Base-by-base conservation (phyloP, 1,284 basidiomycete species). In the Boletellus sp. region DNA sequence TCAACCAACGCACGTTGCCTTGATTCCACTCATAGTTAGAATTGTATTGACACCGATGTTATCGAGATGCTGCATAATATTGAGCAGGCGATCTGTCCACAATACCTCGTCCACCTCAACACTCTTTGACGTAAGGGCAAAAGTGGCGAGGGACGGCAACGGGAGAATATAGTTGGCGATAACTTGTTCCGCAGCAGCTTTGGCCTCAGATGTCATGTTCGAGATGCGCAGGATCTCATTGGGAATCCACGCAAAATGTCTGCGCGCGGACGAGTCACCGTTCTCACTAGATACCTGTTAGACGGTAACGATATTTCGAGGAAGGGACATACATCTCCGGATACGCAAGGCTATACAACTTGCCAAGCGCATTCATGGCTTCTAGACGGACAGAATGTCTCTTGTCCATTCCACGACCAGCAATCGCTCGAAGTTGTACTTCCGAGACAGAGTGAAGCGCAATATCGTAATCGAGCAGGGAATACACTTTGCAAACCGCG, bases 161-260 rank as follows among this genome's bases (percentile, higher is more conserved):
- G 96, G 95, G 3, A 97, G 74, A 47, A 99, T 83, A 61, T 85
- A 83, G 38, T 88, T 81, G 28, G 82, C 81, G 24, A 97, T 63
- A 5, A 83, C 78, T 55, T 83, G 76, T 60, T 90, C 84, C 0
- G 84, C 81, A 1, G 80, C 64, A 10, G 76, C 64, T 83, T 81
- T 80, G 45, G 82, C 74, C 62, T 91, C 88, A 0, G 68, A 48
- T 11, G 74, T 78, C 5, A 76, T 64, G 18, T 73, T 71, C 6
- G 76, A 74, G 52, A 80, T 79, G 51, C 74, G 75, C 38, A 91
- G 75, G 28, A 99, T 74, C 38, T 79, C 76, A 32, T 86, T 79
- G 0, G 97, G 95, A 55, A 99, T 98, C 97, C 97, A 99, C 0
- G 83, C 83, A 64, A 99, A 97, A 49, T 96, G 91, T 19, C 76